Evolutionary conservation across 495 filamentous ascomycete genomes (phyloP), one percentile per base, ranked within the genome.

Genomic region (Aspergillus nanangensis): DNA sequence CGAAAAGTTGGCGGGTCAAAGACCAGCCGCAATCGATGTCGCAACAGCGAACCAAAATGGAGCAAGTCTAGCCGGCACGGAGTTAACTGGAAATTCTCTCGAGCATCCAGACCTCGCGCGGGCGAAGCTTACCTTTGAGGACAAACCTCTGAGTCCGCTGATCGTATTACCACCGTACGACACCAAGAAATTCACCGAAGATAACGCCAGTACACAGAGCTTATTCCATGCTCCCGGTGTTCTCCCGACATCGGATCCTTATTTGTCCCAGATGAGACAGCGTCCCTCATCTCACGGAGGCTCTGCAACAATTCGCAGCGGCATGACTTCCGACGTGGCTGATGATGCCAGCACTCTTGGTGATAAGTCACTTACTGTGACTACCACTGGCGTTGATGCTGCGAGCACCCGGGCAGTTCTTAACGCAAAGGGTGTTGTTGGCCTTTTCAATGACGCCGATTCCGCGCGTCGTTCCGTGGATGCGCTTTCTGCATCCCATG

Each of bases 341-440:
- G 61, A 62, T 10, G 62, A 68, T 22, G 40, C 42, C 1, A 67
- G 66, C 44, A 68, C 61, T 3, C 34, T 66, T 24, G 62, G 61
- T 2, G 67, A 64, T 37, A 57, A 48, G 37, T 58, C 53, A 1
- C 41, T 63, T n/a, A 52, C 57, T 2, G 39, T 56, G 17, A 54
- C 51, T 7, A 50, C 43, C 10, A 44, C 39, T 1, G 51, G 56
- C 1, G 25, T 55, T 7, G 67, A 71, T 44, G 60, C 48, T 2
- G 67, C 60, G 7, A 73, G 70, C 44, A 73, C 62, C 7, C 62
- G 62, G 1, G 66, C 70, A 18, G 58, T 73, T 0, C 38, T 64
- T 0, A 47, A 61, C 23, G 63, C 65, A 0, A 53, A 34, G 8
- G 67, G 70, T 11, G 56, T 71, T 3, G 37, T 66, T 11, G 45